These are phyloP conservation scores for Entomortierella parvispora DNA, from an alignment of 192 early-diverging fungal species.

Conservation along the genomic window DNA sequence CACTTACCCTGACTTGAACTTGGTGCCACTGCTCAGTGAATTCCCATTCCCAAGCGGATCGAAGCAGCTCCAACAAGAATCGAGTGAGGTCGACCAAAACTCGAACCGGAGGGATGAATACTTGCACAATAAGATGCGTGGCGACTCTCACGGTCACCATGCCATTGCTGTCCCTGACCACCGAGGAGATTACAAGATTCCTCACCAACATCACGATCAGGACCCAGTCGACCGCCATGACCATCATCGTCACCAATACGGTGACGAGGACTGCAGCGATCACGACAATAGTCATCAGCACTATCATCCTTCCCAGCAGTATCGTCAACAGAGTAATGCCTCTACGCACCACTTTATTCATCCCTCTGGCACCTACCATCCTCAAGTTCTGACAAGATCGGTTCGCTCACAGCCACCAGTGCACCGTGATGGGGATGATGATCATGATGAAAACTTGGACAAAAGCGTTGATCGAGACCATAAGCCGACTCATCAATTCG, in stretches of 20 bases:
- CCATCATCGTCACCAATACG: conserved; percentile 4
- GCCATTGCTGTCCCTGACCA: conserved; percentile 9
- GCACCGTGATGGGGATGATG: too few species aligned
- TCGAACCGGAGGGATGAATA: too few species aligned
- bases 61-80: too few species aligned
- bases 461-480: conserved; percentile 6
- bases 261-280: background rate
- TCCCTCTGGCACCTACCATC: background rate
- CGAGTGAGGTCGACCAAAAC: too few species aligned
- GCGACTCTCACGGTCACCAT: background rate
- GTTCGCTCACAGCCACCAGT: too few species aligned
- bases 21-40: too few species aligned
- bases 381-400: too few species aligned
- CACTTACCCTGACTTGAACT: too few species aligned
- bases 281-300: conserved; percentile 7
- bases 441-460: background rate
- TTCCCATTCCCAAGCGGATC: too few species aligned
- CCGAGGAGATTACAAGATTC: background rate
- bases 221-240: conserved; percentile 7
- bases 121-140: too few species aligned
- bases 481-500: background rate
- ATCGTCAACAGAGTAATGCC: too few species aligned
- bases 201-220: background rate
- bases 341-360: background rate
- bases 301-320: background rate